Conservation (phyloP, 2,329 filamentous ascomycete genomes). For the Metarhizium sp. region DNA sequence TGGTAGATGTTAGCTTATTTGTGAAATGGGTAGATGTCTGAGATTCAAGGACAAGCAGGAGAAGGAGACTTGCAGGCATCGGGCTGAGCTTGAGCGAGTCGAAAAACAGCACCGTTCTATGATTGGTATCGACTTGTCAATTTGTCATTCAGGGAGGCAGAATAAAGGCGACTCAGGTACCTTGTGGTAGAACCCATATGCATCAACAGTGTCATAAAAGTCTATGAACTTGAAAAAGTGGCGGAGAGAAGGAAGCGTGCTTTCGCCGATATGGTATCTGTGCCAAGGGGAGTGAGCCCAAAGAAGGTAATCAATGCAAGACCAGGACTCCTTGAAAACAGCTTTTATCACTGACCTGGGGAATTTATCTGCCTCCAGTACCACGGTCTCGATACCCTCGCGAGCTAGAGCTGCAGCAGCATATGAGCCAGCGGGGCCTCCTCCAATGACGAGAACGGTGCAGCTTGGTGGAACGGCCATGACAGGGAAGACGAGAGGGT, state of each 20-base stretch:
- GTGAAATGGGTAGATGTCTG: background rate
- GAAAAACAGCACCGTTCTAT: slow-evolving; percentile 28
- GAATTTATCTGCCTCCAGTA: slow-evolving; percentile 10
- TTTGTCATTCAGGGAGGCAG: background rate
- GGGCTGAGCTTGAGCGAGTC: slow-evolving; percentile 20
- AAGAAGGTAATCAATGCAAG: no score
- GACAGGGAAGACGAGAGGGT: background rate
- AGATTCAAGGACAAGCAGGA: no score
- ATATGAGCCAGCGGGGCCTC: slow-evolving; percentile 10
- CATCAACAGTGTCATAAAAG: slow-evolving; percentile 27
- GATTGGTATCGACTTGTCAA: background rate
- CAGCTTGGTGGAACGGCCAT: slow-evolving; percentile 1
- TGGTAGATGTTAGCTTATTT: background rate
- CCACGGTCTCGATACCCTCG: slow-evolving; percentile 9
- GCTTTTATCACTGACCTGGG: slow-evolving; percentile 4
- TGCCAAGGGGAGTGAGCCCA: no score
- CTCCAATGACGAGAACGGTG: slow-evolving; percentile 5
- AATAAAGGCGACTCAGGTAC: slow-evolving; percentile 7
- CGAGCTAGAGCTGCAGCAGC: slow-evolving; percentile 9
- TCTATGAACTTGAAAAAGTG: slow-evolving; percentile 35
- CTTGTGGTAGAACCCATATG: slow-evolving; percentile 32
- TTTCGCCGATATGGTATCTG: slow-evolving; percentile 28
- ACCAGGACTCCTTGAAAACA: no score
- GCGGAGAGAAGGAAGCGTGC: slow-evolving; percentile 28
- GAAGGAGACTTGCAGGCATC: slow-evolving; percentile 20